Conservation (phyloP, 2,329 filamentous ascomycete species). For the Sporothrix sp. region DNA sequence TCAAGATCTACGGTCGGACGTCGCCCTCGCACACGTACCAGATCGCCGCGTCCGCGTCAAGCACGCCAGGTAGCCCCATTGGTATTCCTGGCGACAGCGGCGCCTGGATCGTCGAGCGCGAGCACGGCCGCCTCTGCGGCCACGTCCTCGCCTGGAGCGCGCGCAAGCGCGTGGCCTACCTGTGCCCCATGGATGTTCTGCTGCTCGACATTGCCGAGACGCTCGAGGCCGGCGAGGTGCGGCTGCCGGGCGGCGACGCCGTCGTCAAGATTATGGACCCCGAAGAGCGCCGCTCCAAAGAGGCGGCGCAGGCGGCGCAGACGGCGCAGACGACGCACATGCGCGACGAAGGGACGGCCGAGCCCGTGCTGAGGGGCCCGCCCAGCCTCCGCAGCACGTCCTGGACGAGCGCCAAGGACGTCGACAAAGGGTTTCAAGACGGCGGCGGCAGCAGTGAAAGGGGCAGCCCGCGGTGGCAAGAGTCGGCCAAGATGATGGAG, state of each 20-base stretch:
- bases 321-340: neutral
- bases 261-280: constrained; percentile 26
- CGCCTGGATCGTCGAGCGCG: constrained; percentile 81
- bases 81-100: constrained; percentile 82
- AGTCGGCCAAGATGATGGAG: constrained; percentile 14
- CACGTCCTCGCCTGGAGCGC: constrained; percentile 85
- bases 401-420: neutral
- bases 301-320: neutral
- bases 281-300: constrained; percentile 2
- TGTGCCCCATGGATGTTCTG: constrained; percentile 88
- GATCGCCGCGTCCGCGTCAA: constrained; percentile 24
- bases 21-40: constrained; percentile 68
- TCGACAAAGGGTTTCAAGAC: constrained; percentile 1
- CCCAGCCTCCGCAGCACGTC: too few relatives aligned
- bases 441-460: neutral
- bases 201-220: constrained; percentile 77
- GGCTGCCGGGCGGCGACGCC: constrained; percentile 53
- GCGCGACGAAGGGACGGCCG: neutral
- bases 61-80: constrained; percentile 29
- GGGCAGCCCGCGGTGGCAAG: constrained; percentile 2
- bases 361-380: too few relatives aligned
- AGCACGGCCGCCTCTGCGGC: constrained; percentile 70
- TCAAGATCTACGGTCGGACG: constrained; percentile 77
- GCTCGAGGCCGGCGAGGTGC: constrained; percentile 59
- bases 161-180: constrained; percentile 74